Base-by-base conservation (phyloP, 306 rosid species). In the Pterocarpus santalinus region DNA sequence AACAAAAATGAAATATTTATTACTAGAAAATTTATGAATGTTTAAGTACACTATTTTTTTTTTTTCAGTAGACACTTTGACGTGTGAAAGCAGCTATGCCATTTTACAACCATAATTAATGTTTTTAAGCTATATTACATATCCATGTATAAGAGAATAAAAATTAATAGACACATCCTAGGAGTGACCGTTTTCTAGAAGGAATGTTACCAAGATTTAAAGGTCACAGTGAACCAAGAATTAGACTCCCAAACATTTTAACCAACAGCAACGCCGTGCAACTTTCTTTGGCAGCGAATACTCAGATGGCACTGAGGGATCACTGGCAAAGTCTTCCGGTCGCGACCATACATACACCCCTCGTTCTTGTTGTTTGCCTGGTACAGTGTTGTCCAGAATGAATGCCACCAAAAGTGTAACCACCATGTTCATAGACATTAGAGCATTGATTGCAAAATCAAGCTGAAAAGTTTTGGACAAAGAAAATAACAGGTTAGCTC, bases 361-460 rank as follows among this genome's bases (percentile, higher is more conserved):
- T 63, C 98, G 91, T 75, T 95, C 99, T 82, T 91, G 86, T 73
- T 82, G 85, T 73, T 85, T 90, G 22, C 99, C 97, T 0, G 97
- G 98, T 65, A 90, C 98, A 10, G 96, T 95, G 89, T 93, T 93
- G 88, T 93, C 97, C 46, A 93, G 88, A 43, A 93, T 58, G 75
- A 93, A 81, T 77, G 97, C 93, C 69, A 95, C 83, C 82, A 93
- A 73, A 62, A 95, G 33, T 10, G 98, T 95, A 74, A 95, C 96
- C 81, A 95, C 97, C 99, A 91, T 93, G 93, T 91, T 95, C 95
- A 93, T 43, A 35, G 97, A 95, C 96, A 95, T 65, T 44, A 93
- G 88, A 13, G 86, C 97, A 75, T 95, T 95, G 85, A 93, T 46
- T 9, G 92, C 92, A 80, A 93, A 95, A 84, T 95, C 99, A 82